Conservation (phyloP, 2,329 filamentous ascomycete species). For the Apiospora kogelbergensis region DNA sequence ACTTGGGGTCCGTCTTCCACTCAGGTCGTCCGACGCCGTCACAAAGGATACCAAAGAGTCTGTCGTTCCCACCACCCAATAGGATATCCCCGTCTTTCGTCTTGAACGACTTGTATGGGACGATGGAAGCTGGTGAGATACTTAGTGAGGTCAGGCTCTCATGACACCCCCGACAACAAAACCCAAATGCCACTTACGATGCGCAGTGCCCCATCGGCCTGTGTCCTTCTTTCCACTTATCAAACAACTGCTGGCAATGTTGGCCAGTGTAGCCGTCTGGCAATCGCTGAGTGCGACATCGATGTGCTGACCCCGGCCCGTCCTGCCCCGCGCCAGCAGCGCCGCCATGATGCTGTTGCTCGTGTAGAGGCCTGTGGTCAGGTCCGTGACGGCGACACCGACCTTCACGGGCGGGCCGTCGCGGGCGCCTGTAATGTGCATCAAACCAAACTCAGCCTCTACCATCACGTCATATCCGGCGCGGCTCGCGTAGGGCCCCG, state of each 20-base stretch:
- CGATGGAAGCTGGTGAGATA: conserved; percentile 75
- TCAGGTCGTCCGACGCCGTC: conserved; percentile 57
- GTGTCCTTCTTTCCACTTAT: conserved; percentile 85
- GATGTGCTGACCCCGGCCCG: conserved; percentile 84
- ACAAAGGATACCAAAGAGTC: conserved; percentile 65
- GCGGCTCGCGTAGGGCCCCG: conserved; percentile 80
- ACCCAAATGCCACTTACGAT: conserved; percentile 58
- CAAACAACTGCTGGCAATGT: conserved; percentile 88
- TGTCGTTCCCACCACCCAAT: conserved; percentile 71
- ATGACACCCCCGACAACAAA: not conserved
- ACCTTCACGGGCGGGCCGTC: conserved; percentile 95
- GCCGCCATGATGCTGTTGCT: conserved; percentile 96
- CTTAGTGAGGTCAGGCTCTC: conserved; percentile 8
- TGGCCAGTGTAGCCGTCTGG: conserved; percentile 91
- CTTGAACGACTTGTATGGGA: conserved; percentile 86
- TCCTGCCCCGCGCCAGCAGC: conserved; percentile 71
- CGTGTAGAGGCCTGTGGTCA: conserved; percentile 93
- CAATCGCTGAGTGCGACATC: conserved; percentile 91
- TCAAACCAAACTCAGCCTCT: conserved; percentile 94
- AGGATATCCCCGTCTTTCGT: conserved; percentile 71
- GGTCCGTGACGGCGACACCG: conserved; percentile 92
- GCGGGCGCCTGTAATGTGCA: conserved; percentile 93
- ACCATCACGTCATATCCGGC: conserved; percentile 99
- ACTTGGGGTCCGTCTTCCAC: conserved; percentile 61
- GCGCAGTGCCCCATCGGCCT: conserved; percentile 93